Evolutionary conservation across 257 asterid genomes (phyloP).

Genomic region (Ilex aquifolium): DNA sequence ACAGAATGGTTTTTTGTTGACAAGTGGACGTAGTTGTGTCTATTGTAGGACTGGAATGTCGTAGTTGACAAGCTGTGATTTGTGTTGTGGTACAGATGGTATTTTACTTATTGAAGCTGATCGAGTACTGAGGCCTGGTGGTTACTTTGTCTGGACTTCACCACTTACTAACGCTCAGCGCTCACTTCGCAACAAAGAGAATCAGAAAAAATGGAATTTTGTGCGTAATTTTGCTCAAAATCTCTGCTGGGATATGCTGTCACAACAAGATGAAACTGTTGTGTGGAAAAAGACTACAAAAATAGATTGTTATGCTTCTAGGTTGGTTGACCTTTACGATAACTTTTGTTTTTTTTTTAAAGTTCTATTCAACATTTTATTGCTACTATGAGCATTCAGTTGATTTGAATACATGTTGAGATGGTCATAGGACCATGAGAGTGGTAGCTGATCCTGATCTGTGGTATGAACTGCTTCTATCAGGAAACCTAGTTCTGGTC

Average conservation of each 20-base stretch:
- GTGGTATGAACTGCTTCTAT: conserved; percentile 14
- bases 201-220: conserved; percentile 75
- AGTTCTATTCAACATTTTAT: too few species aligned
- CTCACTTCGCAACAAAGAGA: conserved; percentile 64
- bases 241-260: conserved; percentile 89
- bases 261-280: conserved; percentile 91
- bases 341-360: background rate
- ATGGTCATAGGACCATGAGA: too few species aligned
- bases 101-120: conserved; percentile 73
- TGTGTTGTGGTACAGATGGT: conserved; percentile 47
- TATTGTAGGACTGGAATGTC: too few species aligned
- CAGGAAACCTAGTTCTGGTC: conserved; percentile 66
- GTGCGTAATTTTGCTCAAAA: conserved; percentile 53
- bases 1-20: too few species aligned
- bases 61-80: too few species aligned
- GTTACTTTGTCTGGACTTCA: conserved; percentile 98
- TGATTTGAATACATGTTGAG: too few species aligned
- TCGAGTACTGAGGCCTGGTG: conserved; percentile 93
- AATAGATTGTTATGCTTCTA: conserved; percentile 61
- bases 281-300: conserved; percentile 89
- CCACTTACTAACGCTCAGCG: conserved; percentile 72
- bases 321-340: conserved; percentile 36
- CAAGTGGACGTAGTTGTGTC: too few species aligned
- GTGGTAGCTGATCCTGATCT: too few species aligned
- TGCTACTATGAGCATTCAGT: too few species aligned